A percentile compares a stretch with the other conserved stretches of the same genome.
These are phyloP conservation scores for Kazachstania psychrophila DNA, from an alignment of 805 yeast species.

Conservation along the genomic window DNA sequence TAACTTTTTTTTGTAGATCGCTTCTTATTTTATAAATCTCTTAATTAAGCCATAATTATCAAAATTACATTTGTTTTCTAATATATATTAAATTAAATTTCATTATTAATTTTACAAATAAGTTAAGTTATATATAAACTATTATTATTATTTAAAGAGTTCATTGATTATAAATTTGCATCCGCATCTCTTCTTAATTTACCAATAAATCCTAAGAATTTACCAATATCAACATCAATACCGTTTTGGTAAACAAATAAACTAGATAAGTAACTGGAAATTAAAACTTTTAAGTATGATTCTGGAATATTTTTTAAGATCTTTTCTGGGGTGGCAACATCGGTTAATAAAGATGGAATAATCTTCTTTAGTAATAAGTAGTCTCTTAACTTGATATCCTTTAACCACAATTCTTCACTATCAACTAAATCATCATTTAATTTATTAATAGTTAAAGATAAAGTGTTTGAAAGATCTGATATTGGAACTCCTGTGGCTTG, in stretches of 20 bases:
- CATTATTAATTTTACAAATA: too few relatives aligned
- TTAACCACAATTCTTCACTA: constrained; percentile 75
- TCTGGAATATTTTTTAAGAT: constrained; percentile 76
- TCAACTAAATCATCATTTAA: constrained; percentile 77
- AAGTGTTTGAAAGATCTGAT: constrained; percentile 66
- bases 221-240: constrained; percentile 65
- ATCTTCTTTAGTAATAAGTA: constrained; percentile 60
- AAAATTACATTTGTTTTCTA: too few relatives aligned
- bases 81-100: too few relatives aligned
- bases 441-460: constrained; percentile 75
- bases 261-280: constrained; percentile 79
- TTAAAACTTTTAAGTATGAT: constrained; percentile 77
- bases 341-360: constrained; percentile 63
- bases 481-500: constrained; percentile 52
- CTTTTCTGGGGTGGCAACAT: constrained; percentile 54
- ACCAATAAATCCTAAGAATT: constrained; percentile 60
- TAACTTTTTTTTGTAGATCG: too few relatives aligned
- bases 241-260: constrained; percentile 79
- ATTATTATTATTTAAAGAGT: too few relatives aligned
- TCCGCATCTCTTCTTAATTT: constrained; percentile 38
- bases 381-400: constrained; percentile 67
- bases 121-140: too few relatives aligned
- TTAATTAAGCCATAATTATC: too few relatives aligned
- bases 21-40: too few relatives aligned
- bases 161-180: too few relatives aligned